Evolutionary conservation across 225 moss, liverwort and hornwort genomes (phyloP), one percentile per base, ranked within the genome.

Genomic region (Pseudisothecium myosuroides): DNA sequence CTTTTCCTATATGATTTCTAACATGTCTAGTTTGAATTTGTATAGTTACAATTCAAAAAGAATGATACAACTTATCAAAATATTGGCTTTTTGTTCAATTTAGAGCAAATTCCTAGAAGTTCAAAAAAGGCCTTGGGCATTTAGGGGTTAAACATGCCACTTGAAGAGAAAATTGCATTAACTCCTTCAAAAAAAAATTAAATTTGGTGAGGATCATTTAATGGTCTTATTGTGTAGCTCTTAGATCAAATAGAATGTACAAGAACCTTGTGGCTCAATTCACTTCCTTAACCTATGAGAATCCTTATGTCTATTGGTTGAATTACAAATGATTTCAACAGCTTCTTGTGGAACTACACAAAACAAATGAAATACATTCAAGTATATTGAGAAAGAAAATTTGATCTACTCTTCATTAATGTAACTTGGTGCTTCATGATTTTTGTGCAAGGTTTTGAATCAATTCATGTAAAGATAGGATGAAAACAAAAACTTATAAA

Each of bases 261-360:
- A 47, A 41, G 29, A 74, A 74, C 1, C 11, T 74, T 18, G 10
- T 47, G 11, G 31, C 6, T 47, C 6, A 31, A 31, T 47, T 47
- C 18, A 74, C 11, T 29, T 29, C 6, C 3, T 41, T 47, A 18
- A 74, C 4, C 34, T 8, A 6, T 12, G 0, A 47, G 1, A 32
- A 19, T 75, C 12, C 4, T 75, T 19, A 20, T 1, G 1, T 47
- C 19, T 1, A 74, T 4, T 49, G 1, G 1, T 20, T 34, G 2
- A 5, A 50, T 76, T 50, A 20, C 0, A 5, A 31, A 34, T 76
- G 34, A 34, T 32, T 50, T 21, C 6, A 76, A 50, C 20, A 50
- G 19, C 32, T 50, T 76, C 21, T 76, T 50, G 2, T 0, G 0
- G 3, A 50, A 12, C 7, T 21, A 50, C 0, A 19, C 6, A 49